These are phyloP conservation scores for Aspergillus japonicus DNA, from an alignment of 2,329 filamentous ascomycete species.

Conservation along the genomic window DNA sequence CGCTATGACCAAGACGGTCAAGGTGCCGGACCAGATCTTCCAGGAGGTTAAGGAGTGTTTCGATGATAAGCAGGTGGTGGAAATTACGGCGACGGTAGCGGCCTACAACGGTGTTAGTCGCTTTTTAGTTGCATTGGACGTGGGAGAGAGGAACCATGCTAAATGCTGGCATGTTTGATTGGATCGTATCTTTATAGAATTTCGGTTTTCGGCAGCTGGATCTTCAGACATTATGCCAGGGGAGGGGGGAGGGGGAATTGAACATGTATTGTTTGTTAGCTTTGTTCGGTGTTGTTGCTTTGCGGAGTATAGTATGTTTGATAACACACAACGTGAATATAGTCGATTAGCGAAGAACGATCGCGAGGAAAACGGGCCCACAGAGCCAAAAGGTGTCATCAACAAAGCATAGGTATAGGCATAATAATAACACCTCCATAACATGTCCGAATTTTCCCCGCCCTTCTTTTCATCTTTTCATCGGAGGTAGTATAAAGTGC, in stretches of 20 bases:
- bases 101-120: slow-evolving; percentile 84
- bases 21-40: slow-evolving; percentile 69
- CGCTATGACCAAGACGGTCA: slow-evolving; percentile 75
- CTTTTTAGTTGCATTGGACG: slow-evolving; percentile 78
- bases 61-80: slow-evolving; percentile 70
- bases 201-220: too few relatives aligned
- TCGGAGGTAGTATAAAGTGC: not conserved
- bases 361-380: not conserved
- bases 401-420: not conserved
- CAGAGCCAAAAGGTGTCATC: not conserved
- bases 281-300: not conserved
- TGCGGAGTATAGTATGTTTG: not conserved
- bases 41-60: slow-evolving; percentile 61
- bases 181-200: not conserved
- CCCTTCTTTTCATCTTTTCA: not conserved
- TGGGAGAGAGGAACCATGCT: slow-evolving; percentile 42
- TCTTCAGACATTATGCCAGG: too few relatives aligned
- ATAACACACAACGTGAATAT: not conserved
- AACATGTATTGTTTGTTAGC: not conserved
- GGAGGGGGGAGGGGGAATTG: too few relatives aligned
- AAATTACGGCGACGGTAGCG: slow-evolving; percentile 75
- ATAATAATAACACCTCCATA: not conserved
- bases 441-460: not conserved
- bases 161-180: not conserved
- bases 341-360: not conserved